These are phyloP conservation scores for Silybum marianum DNA, from an alignment of 129 eudicot species.

Conservation along the genomic window DNA sequence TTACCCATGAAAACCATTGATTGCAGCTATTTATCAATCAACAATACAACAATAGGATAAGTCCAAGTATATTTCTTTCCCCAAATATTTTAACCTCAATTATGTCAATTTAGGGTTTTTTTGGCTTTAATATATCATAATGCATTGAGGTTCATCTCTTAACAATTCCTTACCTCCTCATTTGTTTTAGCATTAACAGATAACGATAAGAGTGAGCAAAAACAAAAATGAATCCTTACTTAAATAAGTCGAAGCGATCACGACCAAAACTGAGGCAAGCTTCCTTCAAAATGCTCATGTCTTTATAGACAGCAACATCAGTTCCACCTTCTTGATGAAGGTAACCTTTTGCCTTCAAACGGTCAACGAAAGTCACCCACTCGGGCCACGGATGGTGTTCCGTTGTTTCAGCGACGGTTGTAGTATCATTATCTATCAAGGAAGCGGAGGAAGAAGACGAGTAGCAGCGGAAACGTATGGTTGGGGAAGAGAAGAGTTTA, in stretches of 20 bases:
- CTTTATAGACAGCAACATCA: conserved; percentile 49
- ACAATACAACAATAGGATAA: neutral
- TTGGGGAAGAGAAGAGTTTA: conserved; percentile 23
- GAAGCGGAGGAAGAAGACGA: conserved; percentile 46
- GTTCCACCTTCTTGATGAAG: conserved; percentile 37
- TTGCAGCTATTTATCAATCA: neutral
- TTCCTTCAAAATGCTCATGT: conserved; percentile 58
- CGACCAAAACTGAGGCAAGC: conserved; percentile 89
- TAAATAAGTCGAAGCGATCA: conserved; percentile 82
- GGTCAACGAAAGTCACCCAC: conserved; percentile 83
- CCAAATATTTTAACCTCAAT: neutral
- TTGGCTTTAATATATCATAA: neutral
- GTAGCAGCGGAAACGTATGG: conserved; percentile 55
- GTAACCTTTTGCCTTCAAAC: conserved; percentile 79
- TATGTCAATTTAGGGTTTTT: neutral
- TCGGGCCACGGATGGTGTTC: conserved; percentile 86
- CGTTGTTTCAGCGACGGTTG: conserved; percentile 10
- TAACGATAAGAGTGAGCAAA: neutral
- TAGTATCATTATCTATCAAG: conserved; percentile 30
- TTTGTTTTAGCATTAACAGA: neutral
- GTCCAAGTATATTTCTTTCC: neutral
- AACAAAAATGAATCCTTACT: conserved; percentile 30
- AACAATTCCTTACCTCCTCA: neutral
- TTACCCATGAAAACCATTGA: neutral
- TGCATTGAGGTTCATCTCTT: neutral